Base-by-base conservation (phyloP, 2,329 filamentous ascomycete genomes). In the Capronia coronata region DNA sequence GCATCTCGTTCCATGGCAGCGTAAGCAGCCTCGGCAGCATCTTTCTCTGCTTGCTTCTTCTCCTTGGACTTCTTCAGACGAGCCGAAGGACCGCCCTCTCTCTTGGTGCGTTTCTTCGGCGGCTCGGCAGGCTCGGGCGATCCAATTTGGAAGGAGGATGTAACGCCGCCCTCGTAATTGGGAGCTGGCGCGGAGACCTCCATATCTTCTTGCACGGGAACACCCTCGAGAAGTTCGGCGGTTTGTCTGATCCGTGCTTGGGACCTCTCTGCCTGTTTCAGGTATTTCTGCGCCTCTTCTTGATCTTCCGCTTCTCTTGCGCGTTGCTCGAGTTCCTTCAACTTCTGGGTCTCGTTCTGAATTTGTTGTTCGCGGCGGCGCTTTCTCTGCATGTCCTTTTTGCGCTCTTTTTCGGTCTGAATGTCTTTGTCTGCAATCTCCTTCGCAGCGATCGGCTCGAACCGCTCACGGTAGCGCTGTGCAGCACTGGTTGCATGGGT, bases 331-430 rank as follows among this genome's bases (percentile, higher is more conserved):
- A 88, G 87, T 58, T 84, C 80, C 2, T 85, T 80, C 56, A 93
- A 86, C 71, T 94, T 93, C 65, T 89, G 84, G 65, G 76, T 75
- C 61, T 96, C 91, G 61, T 94, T 86, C 5, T 89, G 91, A 52
- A 94, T 85, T 2, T 89, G 89, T 75, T 96, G 96, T 67, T 97
- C 91, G 14, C 93, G 85, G 37, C 93, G 84, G 52, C 93, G 82
- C 73, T 97, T 98, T 56, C 93, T 86, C 67, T 98, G 93, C 88
- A 98, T 97, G 64, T 98, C 93, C 73, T 98, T 98, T 75, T 98
- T 98, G 58, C 93, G 87, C 70, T 98, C 93, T 71, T 98, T 98
- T 68, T 98, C 93, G 54, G 91, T 89, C 53, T 86, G 85, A 6
- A 96, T 76, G 66, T 96, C 91, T 58, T 88, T 87, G 54, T 89